A percentile compares a stretch with the other conserved stretches of the same genome.
phyloP scores from a whole-genome alignment of 768 basidiomycete species.

The Tricholoma saponaceum region DNA sequence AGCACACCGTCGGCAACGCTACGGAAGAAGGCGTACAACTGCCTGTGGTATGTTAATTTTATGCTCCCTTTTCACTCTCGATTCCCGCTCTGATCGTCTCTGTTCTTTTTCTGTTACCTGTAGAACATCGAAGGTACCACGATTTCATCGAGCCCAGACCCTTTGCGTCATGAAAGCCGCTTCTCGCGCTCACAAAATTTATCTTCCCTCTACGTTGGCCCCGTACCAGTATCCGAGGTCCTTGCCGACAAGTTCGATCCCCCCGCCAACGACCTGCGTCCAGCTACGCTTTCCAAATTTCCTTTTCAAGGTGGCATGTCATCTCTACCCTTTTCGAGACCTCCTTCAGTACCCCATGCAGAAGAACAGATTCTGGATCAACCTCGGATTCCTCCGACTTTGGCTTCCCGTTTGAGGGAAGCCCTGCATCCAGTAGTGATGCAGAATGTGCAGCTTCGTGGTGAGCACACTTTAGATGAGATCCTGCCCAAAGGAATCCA shows the following conservation, averaged over 20 bases:
- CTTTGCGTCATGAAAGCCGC: background rate
- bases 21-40: background rate
- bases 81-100: background rate
- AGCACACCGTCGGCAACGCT: background rate
- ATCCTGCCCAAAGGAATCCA: constrained; percentile 5
- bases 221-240: background rate
- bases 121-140: background rate
- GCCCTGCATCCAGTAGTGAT: constrained; percentile 13
- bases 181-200: background rate
- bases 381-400: background rate
- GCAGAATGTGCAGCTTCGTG: constrained; percentile 15
- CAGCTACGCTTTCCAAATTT: background rate
- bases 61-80: background rate
- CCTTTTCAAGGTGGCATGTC: background rate
- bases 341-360: background rate
- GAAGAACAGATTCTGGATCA: background rate
- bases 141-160: background rate
- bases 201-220: background rate
- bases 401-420: background rate
- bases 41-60: background rate
- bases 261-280: background rate
- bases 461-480: background rate
- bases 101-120: background rate
- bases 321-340: background rate
- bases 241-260: background rate